Evolutionary conservation across 345 rosid species (phyloP), one percentile per base, ranked within the genome.

Genomic region (Theobroma cacao): DNA sequence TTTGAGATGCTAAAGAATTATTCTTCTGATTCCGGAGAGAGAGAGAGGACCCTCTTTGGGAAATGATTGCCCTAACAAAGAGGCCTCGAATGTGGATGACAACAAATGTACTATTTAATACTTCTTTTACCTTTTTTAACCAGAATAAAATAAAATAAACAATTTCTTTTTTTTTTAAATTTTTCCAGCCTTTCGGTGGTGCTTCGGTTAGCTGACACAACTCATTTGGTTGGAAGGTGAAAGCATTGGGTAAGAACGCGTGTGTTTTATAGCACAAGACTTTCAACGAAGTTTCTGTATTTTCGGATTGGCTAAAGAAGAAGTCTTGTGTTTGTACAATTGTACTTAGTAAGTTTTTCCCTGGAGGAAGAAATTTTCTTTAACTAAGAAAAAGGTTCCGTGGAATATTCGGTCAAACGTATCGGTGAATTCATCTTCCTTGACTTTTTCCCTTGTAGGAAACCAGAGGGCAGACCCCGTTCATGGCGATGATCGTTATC

Each of bases 21-120:
- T 76, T 76, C 73, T 20, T 43, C 36, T 18, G 80, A 74, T 81
- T 78, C 81, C 45, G 31, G 26, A 67, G 70, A n/a, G 76, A 30
- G 7, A 79, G 31, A 36, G 60, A 72, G 58, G 41, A n/a, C 52
- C 36, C 38, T 65, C 64, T 34, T 24, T 41, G 33, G 56, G 40
- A 17, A 28, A 47, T 45, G 17, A 30, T 3, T 28, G 24, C 15
- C 60, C 26, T 9, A 30, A 17, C 59, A 48, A 47, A 48, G 40
- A 70, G 75, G 59, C 40, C 43, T 20, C 75, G 73, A 68, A 15
- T 14, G 20, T 48, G 55, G 24, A 70, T 31, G 58, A 18, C 62
- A 48, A 48, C 30, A 48, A 30, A 47, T 17, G 41, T 17, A 26
- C 1, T 30, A 3, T 30, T 12, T 47, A 34, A 4, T 24, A 22